phyloP scores from a whole-genome alignment of 2,329 filamentous ascomycete genomes.

The Exserohilum rostratum region DNA sequence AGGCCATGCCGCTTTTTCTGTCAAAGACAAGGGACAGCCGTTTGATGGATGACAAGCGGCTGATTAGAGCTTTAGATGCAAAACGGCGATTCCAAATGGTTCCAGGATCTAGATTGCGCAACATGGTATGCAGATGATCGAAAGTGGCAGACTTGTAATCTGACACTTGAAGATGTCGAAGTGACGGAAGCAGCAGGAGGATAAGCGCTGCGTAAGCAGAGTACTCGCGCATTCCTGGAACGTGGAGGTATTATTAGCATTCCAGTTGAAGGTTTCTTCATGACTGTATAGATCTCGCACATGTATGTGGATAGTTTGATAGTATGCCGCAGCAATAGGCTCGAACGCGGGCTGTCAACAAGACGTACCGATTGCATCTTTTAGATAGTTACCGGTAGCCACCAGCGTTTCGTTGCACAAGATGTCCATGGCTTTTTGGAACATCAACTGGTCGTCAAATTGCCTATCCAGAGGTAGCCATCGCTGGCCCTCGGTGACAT shows the following conservation, averaged over 20 bases:
- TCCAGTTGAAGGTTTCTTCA: not conserved
- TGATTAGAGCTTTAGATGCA: constrained; percentile 16
- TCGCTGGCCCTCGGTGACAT: constrained; percentile 19
- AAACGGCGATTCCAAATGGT: constrained; percentile 8
- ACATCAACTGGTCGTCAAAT: constrained; percentile 20
- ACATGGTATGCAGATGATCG: constrained; percentile 22
- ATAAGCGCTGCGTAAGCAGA: constrained; percentile 33
- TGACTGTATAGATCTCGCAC: not conserved
- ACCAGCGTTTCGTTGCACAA: constrained; percentile 24
- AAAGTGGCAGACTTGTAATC: constrained; percentile 27
- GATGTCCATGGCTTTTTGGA: constrained; percentile 15
- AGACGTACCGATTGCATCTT: constrained; percentile 19
- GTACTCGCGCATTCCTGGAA: constrained; percentile 26
- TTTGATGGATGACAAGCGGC: constrained; percentile 24
- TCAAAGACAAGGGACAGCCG: constrained; percentile 30
- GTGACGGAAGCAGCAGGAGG: constrained; percentile 25
- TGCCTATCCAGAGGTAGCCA: constrained; percentile 23
- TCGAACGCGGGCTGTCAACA: not conserved
- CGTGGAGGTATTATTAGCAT: not conserved
- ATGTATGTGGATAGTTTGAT: not conserved
- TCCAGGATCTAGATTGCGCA: constrained; percentile 22
- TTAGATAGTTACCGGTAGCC: constrained; percentile 20
- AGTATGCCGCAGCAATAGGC: not conserved
- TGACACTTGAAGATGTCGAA: constrained; percentile 25
- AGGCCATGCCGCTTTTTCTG: constrained; percentile 16